phyloP scores from a whole-genome alignment of 768 basidiomycete genomes.

The Mycena kentingensis region DNA sequence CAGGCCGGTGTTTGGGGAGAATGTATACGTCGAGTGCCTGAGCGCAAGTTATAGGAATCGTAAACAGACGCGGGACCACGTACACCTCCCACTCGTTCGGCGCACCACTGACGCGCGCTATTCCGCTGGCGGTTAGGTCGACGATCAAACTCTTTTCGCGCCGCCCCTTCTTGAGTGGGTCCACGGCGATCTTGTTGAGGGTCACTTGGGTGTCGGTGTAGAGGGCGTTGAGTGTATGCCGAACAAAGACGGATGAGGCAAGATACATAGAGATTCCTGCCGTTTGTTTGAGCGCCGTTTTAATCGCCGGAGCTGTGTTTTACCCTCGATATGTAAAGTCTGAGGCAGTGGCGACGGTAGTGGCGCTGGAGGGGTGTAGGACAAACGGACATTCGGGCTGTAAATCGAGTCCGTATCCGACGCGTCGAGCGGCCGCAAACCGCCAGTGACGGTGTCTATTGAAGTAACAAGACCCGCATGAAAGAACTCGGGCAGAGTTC shows the following conservation, averaged over 20 bases:
- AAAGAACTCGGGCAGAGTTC: constrained; percentile 76
- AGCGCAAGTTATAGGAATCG: constrained; percentile 3
- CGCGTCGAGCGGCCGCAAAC: constrained; percentile 37
- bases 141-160: constrained; percentile 64
- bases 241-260: constrained; percentile 66
- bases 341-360: constrained; percentile 72
- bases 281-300: not conserved
- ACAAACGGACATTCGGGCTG: constrained; percentile 60
- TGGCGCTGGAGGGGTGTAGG: constrained; percentile 67
- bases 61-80: constrained; percentile 30
- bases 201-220: constrained; percentile 66
- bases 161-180: constrained; percentile 31
- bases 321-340: constrained; percentile 73
- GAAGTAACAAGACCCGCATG: constrained; percentile 61
- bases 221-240: constrained; percentile 74
- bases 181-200: constrained; percentile 50
- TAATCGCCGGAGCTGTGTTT: too few species aligned
- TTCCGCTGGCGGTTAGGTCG: constrained; percentile 56
- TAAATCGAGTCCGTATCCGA: constrained; percentile 66
- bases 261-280: constrained; percentile 73
- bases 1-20: constrained; percentile 66
- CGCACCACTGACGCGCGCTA: constrained; percentile 62
- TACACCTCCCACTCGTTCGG: constrained; percentile 75
- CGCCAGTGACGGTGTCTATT: constrained; percentile 49
- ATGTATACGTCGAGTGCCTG: constrained; percentile 73